Evolutionary conservation across 164 flowering plant genomes (phyloP).

Genomic region (Stephania japonica): DNA sequence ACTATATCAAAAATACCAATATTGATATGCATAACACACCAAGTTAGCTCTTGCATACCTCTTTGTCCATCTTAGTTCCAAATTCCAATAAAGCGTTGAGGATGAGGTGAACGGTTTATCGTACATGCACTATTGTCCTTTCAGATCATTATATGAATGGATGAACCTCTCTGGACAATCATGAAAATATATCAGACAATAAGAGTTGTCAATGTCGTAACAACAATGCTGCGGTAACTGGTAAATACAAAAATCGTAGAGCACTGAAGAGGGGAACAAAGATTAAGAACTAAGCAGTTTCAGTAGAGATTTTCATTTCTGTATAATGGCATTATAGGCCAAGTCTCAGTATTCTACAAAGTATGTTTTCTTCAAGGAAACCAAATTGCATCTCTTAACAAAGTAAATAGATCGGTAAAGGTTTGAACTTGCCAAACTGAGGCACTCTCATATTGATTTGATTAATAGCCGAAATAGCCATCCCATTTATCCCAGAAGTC

Average conservation of each 20-base stretch:
- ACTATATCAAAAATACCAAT: too few relatives aligned
- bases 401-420: neutral
- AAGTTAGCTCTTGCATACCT: neutral
- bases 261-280: neutral
- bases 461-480: neutral
- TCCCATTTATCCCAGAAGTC: constrained; percentile 21
- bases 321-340: neutral
- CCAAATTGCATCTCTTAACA: neutral
- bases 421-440: neutral
- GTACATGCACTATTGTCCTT: too few relatives aligned
- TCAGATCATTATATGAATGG: neutral
- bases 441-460: neutral
- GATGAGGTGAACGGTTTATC: neutral
- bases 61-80: neutral
- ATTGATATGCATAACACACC: too few relatives aligned
- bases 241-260: neutral
- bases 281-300: neutral
- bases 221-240: neutral
- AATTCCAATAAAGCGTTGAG: neutral
- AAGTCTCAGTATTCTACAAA: neutral
- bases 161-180: neutral
- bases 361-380: neutral
- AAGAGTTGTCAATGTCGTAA: neutral
- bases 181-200: neutral
- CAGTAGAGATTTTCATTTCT: neutral